Conservation (phyloP, 2,329 filamentous ascomycete genomes). For the Aspergillus tamarii region DNA sequence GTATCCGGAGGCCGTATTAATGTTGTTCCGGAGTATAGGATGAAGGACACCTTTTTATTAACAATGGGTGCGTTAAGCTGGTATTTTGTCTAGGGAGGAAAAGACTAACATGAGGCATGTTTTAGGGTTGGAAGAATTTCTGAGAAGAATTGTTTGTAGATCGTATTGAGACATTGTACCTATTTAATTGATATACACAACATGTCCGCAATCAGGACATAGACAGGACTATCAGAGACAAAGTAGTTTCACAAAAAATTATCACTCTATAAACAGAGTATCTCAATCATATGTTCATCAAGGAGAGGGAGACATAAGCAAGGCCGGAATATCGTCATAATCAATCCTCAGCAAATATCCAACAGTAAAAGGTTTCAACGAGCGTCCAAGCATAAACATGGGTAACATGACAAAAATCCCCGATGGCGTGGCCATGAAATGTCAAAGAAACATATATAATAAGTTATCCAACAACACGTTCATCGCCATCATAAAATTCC, state of each 20-base stretch:
- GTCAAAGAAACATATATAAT: conserved; percentile 9
- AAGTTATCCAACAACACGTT: conserved; percentile 5
- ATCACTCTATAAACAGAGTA: conserved; percentile 21
- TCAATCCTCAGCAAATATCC: conserved; percentile 11
- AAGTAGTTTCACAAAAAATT: conserved; percentile 13
- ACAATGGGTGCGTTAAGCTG: neutral
- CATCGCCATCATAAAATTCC: conserved; percentile 17
- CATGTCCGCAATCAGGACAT: neutral
- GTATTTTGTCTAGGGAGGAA: neutral
- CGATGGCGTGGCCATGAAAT: conserved; percentile 9
- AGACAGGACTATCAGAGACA: conserved; percentile 13
- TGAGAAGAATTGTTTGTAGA: neutral
- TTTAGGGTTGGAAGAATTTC: neutral
- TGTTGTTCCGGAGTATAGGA: conserved; percentile 30
- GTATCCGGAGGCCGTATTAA: conserved; percentile 26
- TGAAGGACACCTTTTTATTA: neutral
- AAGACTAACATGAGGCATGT: neutral
- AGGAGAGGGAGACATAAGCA: conserved; percentile 19
- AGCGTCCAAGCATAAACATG: conserved; percentile 15
- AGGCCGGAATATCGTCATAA: conserved; percentile 9
- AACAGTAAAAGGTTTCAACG: conserved; percentile 10
- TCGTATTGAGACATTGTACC: neutral
- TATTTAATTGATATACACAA: conserved; percentile 7
- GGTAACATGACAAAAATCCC: conserved; percentile 6
- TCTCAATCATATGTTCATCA: conserved; percentile 25